phyloP scores from a whole-genome alignment of 2,329 filamentous ascomycete genomes.

The Gnomoniopsis smithogilvyi region DNA sequence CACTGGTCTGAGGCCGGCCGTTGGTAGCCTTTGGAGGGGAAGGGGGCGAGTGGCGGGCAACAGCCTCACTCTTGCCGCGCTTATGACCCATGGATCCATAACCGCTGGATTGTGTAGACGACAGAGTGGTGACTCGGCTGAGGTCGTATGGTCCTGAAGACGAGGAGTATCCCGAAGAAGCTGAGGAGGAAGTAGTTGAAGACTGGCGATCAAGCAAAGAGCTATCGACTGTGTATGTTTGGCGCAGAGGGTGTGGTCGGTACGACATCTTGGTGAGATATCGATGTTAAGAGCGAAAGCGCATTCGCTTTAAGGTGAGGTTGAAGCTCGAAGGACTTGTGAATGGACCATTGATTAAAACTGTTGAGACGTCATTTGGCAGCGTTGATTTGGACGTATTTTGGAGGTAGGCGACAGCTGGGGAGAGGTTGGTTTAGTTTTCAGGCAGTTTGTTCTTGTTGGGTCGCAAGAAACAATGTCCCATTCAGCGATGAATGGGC shows the following conservation, averaged over 20 bases:
- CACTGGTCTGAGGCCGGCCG: conserved; percentile 33
- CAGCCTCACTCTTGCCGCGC: conserved; percentile 71
- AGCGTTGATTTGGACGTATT: neutral
- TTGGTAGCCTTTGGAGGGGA: conserved; percentile 41
- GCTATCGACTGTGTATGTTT: conserved; percentile 51
- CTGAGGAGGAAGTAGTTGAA: conserved; percentile 69
- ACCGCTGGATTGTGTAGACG: conserved; percentile 67
- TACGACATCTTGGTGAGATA: conserved; percentile 44
- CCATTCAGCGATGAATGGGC: conserved; percentile 3
- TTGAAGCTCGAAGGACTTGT: conserved; percentile 3
- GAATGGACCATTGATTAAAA: conserved; percentile 11
- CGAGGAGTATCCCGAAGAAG: conserved; percentile 65
- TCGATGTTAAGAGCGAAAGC: conserved; percentile 8
- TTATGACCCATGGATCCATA: conserved; percentile 58
- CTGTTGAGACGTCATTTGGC: conserved; percentile 5
- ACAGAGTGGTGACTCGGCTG: conserved; percentile 66
- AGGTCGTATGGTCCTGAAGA: conserved; percentile 50
- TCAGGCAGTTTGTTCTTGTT: neutral
- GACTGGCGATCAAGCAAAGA: conserved; percentile 53
- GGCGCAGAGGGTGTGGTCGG: conserved; percentile 55
- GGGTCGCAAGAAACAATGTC: conserved; percentile 5
- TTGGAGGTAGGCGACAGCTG: neutral
- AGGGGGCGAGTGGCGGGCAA: conserved; percentile 46
- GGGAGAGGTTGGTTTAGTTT: neutral
- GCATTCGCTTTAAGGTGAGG: conserved; percentile 7